Evolutionary conservation across 2,329 filamentous ascomycete genomes (phyloP), one percentile per base, ranked within the genome.

Genomic region (Clarireedia sp.): DNA sequence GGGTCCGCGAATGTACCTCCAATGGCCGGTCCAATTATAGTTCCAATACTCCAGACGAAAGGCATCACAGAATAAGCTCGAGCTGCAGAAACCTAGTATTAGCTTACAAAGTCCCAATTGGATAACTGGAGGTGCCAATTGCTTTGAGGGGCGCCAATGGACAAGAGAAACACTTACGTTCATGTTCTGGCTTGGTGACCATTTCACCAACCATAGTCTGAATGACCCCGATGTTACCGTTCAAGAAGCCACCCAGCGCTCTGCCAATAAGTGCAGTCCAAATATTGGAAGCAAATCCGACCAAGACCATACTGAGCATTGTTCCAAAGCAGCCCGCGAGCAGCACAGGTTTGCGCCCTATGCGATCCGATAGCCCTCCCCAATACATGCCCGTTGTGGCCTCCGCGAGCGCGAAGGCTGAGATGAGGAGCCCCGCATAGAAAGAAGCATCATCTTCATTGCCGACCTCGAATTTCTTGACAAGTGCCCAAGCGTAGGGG

Each of bases 41-140:
- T 95, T 23, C 91, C 91, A 51, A 96, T 85, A 47, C 81, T 86
- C 90, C 91, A 96, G 7, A 96, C 87, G 67, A 96, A 96, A 0
- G 91, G 91, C 89, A 96, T 95, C 45, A 96, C 82, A 2, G 90
- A 84, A 69, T 91, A 96, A 26, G 91, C 91, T 59, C 86, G 83
- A 57, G 90, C 58, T 60, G 10, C 5, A 23, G 16, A 56, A 40
- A 47, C 48, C 17, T 48, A 51, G 19, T 40, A 44, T 53, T 40
- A 56, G 44, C 40, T 33, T 12, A 43, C 8, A 21, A 33, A 26
- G 23, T 17, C 38, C 36, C 12, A 19, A 19, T 14, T 21, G n/a
- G 8, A 17, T 12, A 16, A 23, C 9, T 9, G 12, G 12, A 51
- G 17, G 16, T 8, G 16, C 24, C 24, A 16, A 29, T 17, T 12